Base-by-base conservation (phyloP, 1,284 basidiomycete genomes). In the Cryptococcus sp. region DNA sequence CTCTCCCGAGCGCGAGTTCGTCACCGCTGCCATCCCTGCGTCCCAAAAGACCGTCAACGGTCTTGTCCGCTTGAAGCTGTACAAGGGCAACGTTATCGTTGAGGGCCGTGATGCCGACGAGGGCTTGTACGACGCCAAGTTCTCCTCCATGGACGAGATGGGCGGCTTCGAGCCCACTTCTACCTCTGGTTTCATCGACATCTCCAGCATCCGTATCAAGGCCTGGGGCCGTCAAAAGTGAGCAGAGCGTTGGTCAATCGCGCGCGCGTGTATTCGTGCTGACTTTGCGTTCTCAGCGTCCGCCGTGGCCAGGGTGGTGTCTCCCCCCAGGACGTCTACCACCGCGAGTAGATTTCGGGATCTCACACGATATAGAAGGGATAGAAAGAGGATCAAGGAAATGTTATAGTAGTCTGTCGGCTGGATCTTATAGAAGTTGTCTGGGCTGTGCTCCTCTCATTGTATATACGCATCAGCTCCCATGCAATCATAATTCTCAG, bases 131-230 rank as follows among this genome's bases (percentile, higher is more conserved):
- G 95, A 99, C 74, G 93, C 92, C 74, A 89, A 89, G 60, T 86
- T 97, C 80, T 93, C 93, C n/a, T 96, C 93, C 60, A 99, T 99
- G 95, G 95, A 99, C 80, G 94, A 97, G 82, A 87, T 97, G 61
- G 94, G 94, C 67, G 95, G 95, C 48, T 98, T 98, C 80, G 91
- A 94, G 80, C 91, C 92, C 20, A 90, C 90, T 53, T 89, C 94
- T 75, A 91, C 92, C 54, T 85, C 88, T 56, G 93, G 93, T 11
- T 96, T 97, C 84, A 95, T 96, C 80, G 87, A 88, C 74, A 95
- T 97, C 66, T 90, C 94, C 79, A 91, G 90, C 38, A 95, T 97
- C 80, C 86, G 93, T 51, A 91, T 97, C 78, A 94, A 94, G 84
- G 93, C 95, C 87, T 94, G 78, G 69, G 87, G 81, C 39, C 64